Conservation (phyloP, 768 basidiomycete genomes). For the Leucosporidium scottii region DNA sequence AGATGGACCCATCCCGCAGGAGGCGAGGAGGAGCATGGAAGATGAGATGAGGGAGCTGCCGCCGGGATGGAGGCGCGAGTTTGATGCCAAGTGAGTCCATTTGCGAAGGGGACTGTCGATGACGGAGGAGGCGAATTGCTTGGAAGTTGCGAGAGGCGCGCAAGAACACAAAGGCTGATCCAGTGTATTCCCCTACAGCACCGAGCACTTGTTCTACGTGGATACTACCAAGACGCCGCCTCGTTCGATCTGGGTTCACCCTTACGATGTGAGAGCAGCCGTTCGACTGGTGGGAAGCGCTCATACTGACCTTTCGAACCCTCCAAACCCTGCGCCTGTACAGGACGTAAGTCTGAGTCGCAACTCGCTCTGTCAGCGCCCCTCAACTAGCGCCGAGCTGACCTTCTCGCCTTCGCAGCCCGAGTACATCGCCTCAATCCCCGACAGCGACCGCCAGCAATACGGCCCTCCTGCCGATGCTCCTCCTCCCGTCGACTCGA, state of each 20-base stretch:
- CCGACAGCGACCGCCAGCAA: constrained; percentile 9
- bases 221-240: constrained; percentile 35
- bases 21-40: constrained; percentile 8
- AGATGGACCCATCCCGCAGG: too few species aligned
- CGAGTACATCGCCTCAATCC: constrained; percentile 23
- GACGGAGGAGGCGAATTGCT: not conserved
- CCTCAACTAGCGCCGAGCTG: not conserved
- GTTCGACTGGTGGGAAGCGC: too few species aligned
- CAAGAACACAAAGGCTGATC: too few species aligned
- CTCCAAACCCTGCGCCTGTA: not conserved
- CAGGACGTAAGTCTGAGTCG: constrained; percentile 4
- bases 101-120: too few species aligned
- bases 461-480: not conserved
- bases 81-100: constrained; percentile 22
- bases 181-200: not conserved
- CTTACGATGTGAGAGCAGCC: constrained; percentile 22
- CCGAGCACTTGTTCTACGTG: constrained; percentile 37
- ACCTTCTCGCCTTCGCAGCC: constrained; percentile 2
- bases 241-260: constrained; percentile 37
- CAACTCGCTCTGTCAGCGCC: too few species aligned
- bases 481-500: not conserved
- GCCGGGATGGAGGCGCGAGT: constrained; percentile 35
- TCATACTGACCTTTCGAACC: too few species aligned
- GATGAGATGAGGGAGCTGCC: constrained; percentile 34
- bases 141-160: too few species aligned